Evolutionary conservation across 2,329 filamentous ascomycete genomes (phyloP).

Genomic region (Colletotrichum spinosum): DNA sequence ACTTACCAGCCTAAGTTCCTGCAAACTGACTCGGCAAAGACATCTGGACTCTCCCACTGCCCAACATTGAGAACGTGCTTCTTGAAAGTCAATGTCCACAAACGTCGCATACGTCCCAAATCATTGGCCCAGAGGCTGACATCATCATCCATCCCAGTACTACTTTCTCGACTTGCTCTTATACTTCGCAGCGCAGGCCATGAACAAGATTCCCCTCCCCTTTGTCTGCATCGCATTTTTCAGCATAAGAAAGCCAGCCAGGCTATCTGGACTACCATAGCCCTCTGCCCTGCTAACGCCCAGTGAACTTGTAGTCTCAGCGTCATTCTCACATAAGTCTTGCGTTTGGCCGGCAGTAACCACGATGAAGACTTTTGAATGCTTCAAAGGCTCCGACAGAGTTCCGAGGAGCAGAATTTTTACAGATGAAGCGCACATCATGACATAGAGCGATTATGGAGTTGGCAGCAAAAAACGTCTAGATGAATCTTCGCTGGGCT

Average conservation of each 20-base stretch:
- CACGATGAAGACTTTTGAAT: no score
- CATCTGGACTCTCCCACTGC: conserved; percentile 48
- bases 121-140: background rate
- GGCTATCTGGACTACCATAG: conserved; percentile 20
- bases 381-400: no score
- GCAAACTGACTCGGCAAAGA: conserved; percentile 49
- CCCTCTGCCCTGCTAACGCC: conserved; percentile 4
- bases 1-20: conserved; percentile 42
- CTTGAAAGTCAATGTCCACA: conserved; percentile 38
- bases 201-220: conserved; percentile 47
- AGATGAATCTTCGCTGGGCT: no score
- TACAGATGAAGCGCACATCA: no score
- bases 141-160: conserved; percentile 34
- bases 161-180: conserved; percentile 44
- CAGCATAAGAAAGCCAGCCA: conserved; percentile 30
- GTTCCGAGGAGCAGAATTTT: no score
- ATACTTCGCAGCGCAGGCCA: conserved; percentile 45
- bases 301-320: no score
- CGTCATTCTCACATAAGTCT: no score
- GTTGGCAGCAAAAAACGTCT: no score
- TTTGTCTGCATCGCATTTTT: conserved; percentile 48
- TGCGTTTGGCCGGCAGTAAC: no score
- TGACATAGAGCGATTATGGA: no score
- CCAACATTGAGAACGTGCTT: conserved; percentile 43
- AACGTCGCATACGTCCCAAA: no score